phyloP scores from a whole-genome alignment of 179 eudicot genomes.

The Vitellaria paradoxa region DNA sequence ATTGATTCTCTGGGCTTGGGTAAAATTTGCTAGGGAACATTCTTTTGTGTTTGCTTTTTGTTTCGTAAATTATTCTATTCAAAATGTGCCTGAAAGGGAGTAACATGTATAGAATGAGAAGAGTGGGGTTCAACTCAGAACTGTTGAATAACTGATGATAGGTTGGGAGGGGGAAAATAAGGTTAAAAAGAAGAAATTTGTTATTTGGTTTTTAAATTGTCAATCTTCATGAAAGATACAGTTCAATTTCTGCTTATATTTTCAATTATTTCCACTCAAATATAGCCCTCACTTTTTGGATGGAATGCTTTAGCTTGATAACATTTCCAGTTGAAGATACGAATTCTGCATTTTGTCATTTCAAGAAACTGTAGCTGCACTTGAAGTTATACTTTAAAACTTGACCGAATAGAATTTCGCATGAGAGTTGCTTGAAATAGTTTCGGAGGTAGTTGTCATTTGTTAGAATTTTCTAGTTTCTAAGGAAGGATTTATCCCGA shows the following conservation, averaged over 20 bases:
- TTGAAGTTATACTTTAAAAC: neutral
- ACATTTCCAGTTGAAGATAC: slow-evolving; percentile 2
- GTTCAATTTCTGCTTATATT: neutral
- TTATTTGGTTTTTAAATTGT: too few relatives aligned
- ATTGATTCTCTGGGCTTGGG: slow-evolving; percentile 41
- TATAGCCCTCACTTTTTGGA: neutral
- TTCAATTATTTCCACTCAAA: neutral
- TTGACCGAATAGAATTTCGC: too few relatives aligned
- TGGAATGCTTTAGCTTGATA: neutral
- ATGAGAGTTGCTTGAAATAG: slow-evolving; percentile 1
- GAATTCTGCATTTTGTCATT: neutral
- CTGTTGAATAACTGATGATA: too few relatives aligned
- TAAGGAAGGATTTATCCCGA: neutral
- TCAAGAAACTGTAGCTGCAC: slow-evolving; percentile 1
- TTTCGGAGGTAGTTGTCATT: neutral
- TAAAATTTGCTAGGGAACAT: neutral
- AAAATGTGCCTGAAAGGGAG: too few relatives aligned
- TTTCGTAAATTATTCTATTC: too few relatives aligned
- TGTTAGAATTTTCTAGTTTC: neutral
- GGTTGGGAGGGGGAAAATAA: too few relatives aligned
- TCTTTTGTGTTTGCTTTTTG: too few relatives aligned
- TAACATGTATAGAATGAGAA: too few relatives aligned
- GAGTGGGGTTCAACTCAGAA: too few relatives aligned
- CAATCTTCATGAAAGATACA: too few relatives aligned
- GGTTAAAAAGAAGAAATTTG: too few relatives aligned